These are phyloP conservation scores for Gossypium schwendimanii DNA, from an alignment of 441 rosid genomes.

Conservation along the genomic window DNA sequence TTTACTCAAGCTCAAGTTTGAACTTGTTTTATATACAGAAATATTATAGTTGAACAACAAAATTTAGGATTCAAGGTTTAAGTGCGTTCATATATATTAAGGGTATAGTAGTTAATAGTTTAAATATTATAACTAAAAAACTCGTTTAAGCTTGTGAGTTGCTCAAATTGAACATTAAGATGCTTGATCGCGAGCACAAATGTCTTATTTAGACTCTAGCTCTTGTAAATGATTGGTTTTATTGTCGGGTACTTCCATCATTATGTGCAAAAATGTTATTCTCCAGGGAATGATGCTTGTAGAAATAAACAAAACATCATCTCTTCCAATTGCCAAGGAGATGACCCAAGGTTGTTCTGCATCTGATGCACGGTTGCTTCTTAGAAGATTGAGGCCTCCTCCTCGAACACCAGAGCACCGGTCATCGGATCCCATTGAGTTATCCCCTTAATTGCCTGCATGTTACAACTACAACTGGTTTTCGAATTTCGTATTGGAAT, in stretches of 20 bases:
- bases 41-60: no score
- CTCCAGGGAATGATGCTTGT: conserved; percentile 71
- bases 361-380: conserved; percentile 70
- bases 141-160: no score
- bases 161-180: no score
- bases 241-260: background rate
- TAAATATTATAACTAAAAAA: no score
- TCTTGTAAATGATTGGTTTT: background rate
- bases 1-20: no score
- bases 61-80: no score
- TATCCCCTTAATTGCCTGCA: conserved; percentile 39
- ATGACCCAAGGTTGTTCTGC: conserved; percentile 65
- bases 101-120: no score
- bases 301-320: conserved; percentile 52
- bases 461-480: background rate
- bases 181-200: background rate
- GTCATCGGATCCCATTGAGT: conserved; percentile 24
- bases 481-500: background rate
- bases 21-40: no score
- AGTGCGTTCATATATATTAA: no score
- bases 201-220: background rate
- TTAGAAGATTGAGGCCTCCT: conserved; percentile 46
- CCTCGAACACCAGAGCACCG: conserved; percentile 18
- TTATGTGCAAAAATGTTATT: conserved; percentile 12
- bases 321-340: conserved; percentile 62